phyloP scores from a whole-genome alignment of 2,329 filamentous ascomycete species.

The Fusarium cicatricum region DNA sequence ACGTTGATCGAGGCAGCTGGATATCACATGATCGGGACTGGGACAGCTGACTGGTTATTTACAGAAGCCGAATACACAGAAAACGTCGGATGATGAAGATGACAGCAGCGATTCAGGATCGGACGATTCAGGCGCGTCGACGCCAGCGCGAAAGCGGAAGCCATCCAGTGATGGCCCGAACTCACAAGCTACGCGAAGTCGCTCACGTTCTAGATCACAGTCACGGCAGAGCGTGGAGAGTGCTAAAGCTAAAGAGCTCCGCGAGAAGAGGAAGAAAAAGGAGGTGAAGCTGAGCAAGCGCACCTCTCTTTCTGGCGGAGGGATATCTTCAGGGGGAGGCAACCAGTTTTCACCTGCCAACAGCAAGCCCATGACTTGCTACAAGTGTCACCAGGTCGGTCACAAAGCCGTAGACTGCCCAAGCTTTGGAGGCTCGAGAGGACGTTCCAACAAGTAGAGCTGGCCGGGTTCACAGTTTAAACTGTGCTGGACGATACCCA shows the following conservation, averaged over 20 bases:
- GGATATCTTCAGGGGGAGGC: constrained; percentile 57
- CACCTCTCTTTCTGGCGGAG: constrained; percentile 62
- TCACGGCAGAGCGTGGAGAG: constrained; percentile 41
- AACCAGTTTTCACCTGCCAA: constrained; percentile 35
- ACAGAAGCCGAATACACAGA: constrained; percentile 30
- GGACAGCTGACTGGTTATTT: constrained; percentile 12
- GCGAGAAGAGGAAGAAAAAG: constrained; percentile 69
- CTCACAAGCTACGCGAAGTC: constrained; percentile 30
- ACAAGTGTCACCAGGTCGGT: constrained; percentile 67
- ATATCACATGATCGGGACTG: neutral
- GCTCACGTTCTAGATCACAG: constrained; percentile 47
- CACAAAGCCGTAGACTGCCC: constrained; percentile 68
- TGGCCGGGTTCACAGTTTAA: neutral
- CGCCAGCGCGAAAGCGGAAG: constrained; percentile 41
- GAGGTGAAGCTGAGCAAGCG: constrained; percentile 71
- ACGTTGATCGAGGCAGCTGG: constrained; percentile 20
- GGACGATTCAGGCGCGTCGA: constrained; percentile 36
- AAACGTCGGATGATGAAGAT: constrained; percentile 31
- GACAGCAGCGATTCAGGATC: constrained; percentile 42
- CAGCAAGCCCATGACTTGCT: constrained; percentile 56
- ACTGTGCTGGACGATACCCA: neutral
- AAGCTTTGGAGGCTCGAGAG: constrained; percentile 30
- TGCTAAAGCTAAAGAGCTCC: constrained; percentile 56
- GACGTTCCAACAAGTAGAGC: constrained; percentile 22
- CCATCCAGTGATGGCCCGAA: constrained; percentile 36